Conservation (phyloP, 441 rosid genomes). For the Euphorbia celastroides region DNA sequence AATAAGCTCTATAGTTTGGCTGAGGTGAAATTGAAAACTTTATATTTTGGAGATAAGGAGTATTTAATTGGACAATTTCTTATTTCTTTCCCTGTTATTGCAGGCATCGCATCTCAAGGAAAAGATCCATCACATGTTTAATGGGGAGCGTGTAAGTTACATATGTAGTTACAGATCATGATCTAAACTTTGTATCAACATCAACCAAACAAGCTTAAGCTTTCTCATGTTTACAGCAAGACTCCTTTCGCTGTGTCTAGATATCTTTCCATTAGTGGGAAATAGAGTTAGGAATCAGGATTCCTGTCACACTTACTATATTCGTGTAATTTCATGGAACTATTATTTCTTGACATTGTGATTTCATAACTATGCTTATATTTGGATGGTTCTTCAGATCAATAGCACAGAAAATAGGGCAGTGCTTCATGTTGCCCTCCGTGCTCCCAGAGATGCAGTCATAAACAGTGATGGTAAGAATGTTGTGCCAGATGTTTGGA, state of each 20-base stretch:
- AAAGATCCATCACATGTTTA: constrained; percentile 67
- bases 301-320: no score
- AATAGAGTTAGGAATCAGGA: neutral
- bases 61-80: neutral
- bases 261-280: neutral
- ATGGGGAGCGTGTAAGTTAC: constrained; percentile 69
- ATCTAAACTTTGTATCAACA: neutral
- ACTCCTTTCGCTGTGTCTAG: neutral
- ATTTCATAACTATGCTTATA: constrained; percentile 10
- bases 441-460: constrained; percentile 77
- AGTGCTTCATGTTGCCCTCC: constrained; percentile 92
- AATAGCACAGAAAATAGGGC: constrained; percentile 90
- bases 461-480: constrained; percentile 77
- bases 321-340: neutral
- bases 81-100: neutral
- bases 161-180: neutral
- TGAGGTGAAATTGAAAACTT: constrained; percentile 42
- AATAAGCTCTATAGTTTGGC: constrained; percentile 65
- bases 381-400: constrained; percentile 42
- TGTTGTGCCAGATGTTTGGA: constrained; percentile 91
- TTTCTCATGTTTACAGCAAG: neutral
- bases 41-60: neutral
- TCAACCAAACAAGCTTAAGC: neutral
- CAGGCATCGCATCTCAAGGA: constrained; percentile 71
- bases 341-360: neutral